Evolutionary conservation across 768 basidiomycete genomes (phyloP).

Genomic region (Suillus alpinus): DNA sequence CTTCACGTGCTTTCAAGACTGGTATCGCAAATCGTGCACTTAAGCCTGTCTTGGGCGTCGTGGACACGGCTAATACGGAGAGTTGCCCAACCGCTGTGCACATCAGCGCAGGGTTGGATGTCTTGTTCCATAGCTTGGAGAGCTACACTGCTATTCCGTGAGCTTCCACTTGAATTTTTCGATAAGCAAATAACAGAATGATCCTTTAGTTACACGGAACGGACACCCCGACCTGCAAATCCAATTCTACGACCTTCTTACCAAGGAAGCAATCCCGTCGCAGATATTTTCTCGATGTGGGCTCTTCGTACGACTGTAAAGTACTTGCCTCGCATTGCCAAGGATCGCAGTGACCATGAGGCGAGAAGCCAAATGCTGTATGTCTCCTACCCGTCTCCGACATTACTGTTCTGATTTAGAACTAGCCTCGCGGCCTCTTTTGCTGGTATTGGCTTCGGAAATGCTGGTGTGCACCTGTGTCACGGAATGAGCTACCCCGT

Average conservation of each 20-base stretch:
- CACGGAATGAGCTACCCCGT: constrained; percentile 90
- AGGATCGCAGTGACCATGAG: constrained; percentile 73
- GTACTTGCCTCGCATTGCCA: constrained; percentile 83
- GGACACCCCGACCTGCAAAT: constrained; percentile 85
- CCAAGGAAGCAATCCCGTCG: constrained; percentile 91
- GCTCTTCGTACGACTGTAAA: constrained; percentile 86
- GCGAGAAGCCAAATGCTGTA: constrained; percentile 92
- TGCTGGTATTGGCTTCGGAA: constrained; percentile 94
- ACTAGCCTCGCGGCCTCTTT: constrained; percentile 85
- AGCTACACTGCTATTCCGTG: constrained; percentile 93
- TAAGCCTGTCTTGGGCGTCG: constrained; percentile 85
- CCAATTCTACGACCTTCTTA: constrained; percentile 90
- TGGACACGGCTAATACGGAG: constrained; percentile 88
- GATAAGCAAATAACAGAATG: constrained; percentile 6
- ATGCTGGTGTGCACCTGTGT: constrained; percentile 88
- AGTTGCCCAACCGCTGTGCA: constrained; percentile 90
- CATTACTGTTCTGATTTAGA: neutral
- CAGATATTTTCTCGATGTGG: constrained; percentile 96
- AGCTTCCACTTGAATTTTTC: constrained; percentile 21
- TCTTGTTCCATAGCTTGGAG: constrained; percentile 94
- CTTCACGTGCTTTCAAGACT: constrained; percentile 91
- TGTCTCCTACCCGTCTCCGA: constrained; percentile 13
- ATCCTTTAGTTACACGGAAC: constrained; percentile 73
- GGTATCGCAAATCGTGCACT: constrained; percentile 92
- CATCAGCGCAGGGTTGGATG: constrained; percentile 93